phyloP scores from a whole-genome alignment of 345 rosid genomes.

The Cardamine occulta region DNA sequence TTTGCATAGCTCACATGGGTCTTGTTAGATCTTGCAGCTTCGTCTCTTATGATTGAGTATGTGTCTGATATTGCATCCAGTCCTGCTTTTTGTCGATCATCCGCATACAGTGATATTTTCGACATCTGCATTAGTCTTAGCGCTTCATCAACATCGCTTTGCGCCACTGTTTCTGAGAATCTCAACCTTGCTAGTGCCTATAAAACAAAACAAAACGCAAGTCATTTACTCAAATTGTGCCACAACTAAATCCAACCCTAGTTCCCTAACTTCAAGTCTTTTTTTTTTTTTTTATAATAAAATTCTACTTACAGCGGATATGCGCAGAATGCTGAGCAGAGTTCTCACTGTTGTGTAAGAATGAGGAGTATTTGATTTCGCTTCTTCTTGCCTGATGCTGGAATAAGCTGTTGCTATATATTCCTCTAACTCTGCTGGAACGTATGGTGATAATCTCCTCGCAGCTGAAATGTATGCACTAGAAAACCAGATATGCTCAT shows the following conservation, averaged over 20 bases:
- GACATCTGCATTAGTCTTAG: constrained; percentile 99
- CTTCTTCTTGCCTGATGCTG: constrained; percentile 95
- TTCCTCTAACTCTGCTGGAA: constrained; percentile 90
- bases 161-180: constrained; percentile 92
- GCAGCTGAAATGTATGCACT: constrained; percentile 97
- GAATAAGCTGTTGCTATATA: constrained; percentile 92
- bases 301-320: constrained; percentile 79
- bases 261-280: not conserved
- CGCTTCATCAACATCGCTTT: constrained; percentile 98
- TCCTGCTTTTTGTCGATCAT: constrained; percentile 87
- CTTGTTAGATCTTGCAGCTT: constrained; percentile 86
- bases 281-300: not conserved
- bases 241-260: not conserved
- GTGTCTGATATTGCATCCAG: constrained; percentile 97
- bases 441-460: constrained; percentile 76
- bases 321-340: constrained; percentile 88
- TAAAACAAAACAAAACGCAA: not conserved
- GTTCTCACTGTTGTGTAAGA: constrained; percentile 96
- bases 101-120: constrained; percentile 90
- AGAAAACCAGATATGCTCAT: constrained; percentile 36
- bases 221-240: not conserved
- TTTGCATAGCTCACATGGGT: constrained; percentile 81
- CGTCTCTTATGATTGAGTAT: constrained; percentile 92
- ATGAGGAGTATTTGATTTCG: constrained; percentile 83
- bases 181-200: constrained; percentile 97